Conservation (phyloP, 768 basidiomycete species). For the Lactarius sanguifluus region DNA sequence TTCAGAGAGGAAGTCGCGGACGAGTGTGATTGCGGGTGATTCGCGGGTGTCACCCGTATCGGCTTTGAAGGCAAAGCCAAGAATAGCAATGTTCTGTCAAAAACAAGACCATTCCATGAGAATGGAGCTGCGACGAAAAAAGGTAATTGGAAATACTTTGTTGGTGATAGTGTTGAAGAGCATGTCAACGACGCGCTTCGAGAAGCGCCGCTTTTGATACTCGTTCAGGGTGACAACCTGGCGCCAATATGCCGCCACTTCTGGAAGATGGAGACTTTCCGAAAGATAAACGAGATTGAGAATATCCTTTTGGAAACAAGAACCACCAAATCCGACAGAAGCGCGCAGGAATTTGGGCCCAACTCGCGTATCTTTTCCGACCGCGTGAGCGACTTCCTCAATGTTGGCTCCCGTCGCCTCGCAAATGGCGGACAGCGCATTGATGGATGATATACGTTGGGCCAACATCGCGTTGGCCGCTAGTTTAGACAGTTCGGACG, state of each 20-base stretch:
- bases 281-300: constrained; percentile 97
- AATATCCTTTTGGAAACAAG: constrained; percentile 99
- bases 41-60: constrained; percentile 99
- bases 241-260: constrained; percentile 97
- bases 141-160: constrained; percentile 55
- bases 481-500: constrained; percentile 96
- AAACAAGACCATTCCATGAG: not conserved
- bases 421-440: constrained; percentile 97
- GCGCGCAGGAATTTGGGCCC: constrained; percentile 96
- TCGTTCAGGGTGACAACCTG: constrained; percentile 99
- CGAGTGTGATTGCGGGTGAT: constrained; percentile 91
- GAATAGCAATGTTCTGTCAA: constrained; percentile 81
- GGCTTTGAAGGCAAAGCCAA: constrained; percentile 99
- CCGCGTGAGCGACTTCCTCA: constrained; percentile 93
- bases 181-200: constrained; percentile 93
- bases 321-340: constrained; percentile 95
- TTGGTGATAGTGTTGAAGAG: constrained; percentile 98
- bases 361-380: constrained; percentile 90
- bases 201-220: constrained; percentile 96
- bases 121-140: not conserved
- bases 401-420: constrained; percentile 99
- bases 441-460: constrained; percentile 97
- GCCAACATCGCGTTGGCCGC: constrained; percentile 99
- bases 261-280: constrained; percentile 91
- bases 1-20: constrained; percentile 91